These are phyloP conservation scores for Diaporthe citrichinensis DNA, from an alignment of 2,329 filamentous ascomycete genomes.

Conservation along the genomic window DNA sequence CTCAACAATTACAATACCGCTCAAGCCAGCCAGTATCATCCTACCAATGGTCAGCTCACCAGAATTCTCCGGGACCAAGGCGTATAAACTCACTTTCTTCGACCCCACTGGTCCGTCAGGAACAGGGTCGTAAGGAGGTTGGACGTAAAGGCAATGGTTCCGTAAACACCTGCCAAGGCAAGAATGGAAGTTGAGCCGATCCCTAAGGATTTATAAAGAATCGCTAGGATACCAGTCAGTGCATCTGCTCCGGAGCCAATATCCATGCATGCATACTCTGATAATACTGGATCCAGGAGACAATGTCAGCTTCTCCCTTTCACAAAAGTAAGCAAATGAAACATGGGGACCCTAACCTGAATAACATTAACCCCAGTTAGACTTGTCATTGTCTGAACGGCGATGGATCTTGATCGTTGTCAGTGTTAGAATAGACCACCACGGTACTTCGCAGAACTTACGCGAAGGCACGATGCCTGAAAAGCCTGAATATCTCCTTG, in stretches of 20 bases:
- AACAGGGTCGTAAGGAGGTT: slow-evolving; percentile 66
- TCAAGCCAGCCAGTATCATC: slow-evolving; percentile 69
- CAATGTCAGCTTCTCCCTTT: slow-evolving; percentile 44
- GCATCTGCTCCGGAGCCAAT: too few species aligned
- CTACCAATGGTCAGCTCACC: slow-evolving; percentile 45
- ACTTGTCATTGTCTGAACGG: slow-evolving; percentile 70
- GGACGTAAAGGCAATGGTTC: slow-evolving; percentile 64
- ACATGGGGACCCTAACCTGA: slow-evolving; percentile 45
- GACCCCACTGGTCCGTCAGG: slow-evolving; percentile 71
- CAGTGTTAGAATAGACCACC: slow-evolving; percentile 19
- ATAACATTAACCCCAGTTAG: slow-evolving; percentile 72
- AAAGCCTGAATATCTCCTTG: slow-evolving; percentile 65
- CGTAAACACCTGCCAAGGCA: slow-evolving; percentile 67
- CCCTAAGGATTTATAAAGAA: slow-evolving; percentile 67
- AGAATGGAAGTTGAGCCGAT: slow-evolving; percentile 65
- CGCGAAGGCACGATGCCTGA: slow-evolving; percentile 65
- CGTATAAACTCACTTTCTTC: slow-evolving; percentile 59
- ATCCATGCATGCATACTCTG: slow-evolving; percentile 42
- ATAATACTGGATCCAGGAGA: slow-evolving; percentile 30
- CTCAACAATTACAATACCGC: slow-evolving; percentile 67
- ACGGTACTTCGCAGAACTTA: slow-evolving; percentile 47
- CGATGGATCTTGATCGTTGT: slow-evolving; percentile 54
- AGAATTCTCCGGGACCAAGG: too few species aligned
- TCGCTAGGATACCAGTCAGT: slow-evolving; percentile 53
- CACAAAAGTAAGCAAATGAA: accelerated